Evolutionary conservation across 176 grass and related monocot species (phyloP), one percentile per base, ranked within the genome.

Genomic region (Stipa capillata): DNA sequence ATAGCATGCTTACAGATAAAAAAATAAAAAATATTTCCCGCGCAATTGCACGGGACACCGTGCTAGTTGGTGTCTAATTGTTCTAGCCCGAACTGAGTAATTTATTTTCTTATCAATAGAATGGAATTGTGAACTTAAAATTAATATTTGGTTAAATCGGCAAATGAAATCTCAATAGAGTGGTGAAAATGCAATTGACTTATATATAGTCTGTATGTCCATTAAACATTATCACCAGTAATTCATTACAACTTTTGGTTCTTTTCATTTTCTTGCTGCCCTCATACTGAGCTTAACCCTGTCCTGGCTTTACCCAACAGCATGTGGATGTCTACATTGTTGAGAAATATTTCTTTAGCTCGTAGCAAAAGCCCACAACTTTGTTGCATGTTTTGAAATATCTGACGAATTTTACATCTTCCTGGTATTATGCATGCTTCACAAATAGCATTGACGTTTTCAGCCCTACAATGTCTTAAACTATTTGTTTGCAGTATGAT

Each of bases 401-500:
- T 69, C 64, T 32, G 33, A 70, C 70, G 65, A 28, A 81, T 70
- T 43, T 6, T 27, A 11, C 39, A 24, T 16, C 25, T 16, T 40
- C 51, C 69, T 55, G 29, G n/a, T n/a, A n/a, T n/a, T n/a, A n/a
- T n/a, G n/a, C n/a, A 61, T 80, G 59, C 27, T 67, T 35, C 55
- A 44, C 32, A 75, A 69, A 48, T 69, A 57, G 7, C 47, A 76
- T 5, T 13, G 20, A 34, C 14, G 33, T 28, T 29, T 65, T 84
- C 28, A 60, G 8, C 40, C 51, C 21, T 39, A 33, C 2, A 37
- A 53, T 45, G 56, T 20, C 6, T 18, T n/a, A 15, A n/a, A 68
- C 47, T 81, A 58, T 23, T 79, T 74, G 78, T 60, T 59, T 79
- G 72, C 89, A 95, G 93, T 95, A 95, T 59, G 93, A 95, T 77